A percentile compares a stretch with the other conserved stretches of the same genome.
These are phyloP conservation scores for Fusarium annulatum DNA, from an alignment of 2,329 filamentous ascomycete species.

Conservation along the genomic window DNA sequence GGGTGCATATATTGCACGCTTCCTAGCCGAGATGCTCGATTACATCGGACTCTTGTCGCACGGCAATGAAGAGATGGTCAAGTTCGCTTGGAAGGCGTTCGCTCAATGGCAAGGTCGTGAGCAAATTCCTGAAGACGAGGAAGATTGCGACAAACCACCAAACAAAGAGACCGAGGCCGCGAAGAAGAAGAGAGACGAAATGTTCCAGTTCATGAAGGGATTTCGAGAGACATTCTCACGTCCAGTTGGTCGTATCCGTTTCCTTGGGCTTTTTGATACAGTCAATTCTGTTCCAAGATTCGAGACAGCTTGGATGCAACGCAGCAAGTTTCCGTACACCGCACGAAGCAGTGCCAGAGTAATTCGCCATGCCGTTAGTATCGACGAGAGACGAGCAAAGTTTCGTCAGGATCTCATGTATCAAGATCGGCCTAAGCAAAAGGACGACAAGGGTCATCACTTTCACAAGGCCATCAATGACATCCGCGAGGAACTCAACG, in stretches of 20 bases:
- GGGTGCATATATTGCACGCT: constrained; percentile 78
- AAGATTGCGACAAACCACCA: constrained; percentile 16
- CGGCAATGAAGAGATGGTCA: constrained; percentile 87
- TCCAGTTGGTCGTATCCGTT: constrained; percentile 77
- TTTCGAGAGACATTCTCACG: constrained; percentile 86
- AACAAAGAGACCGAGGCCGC: constrained; percentile 54
- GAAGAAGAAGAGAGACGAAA: constrained; percentile 59
- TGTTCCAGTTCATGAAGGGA: constrained; percentile 80
- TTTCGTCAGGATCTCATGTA: constrained; percentile 78
- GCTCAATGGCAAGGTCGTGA: constrained; percentile 75
- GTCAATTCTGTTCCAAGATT: constrained; percentile 85
- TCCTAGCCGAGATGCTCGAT: constrained; percentile 86
- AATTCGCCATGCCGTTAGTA: constrained; percentile 76
- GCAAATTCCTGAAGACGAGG: constrained; percentile 56
- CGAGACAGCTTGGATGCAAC: constrained; percentile 80
- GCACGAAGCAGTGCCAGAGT: constrained; percentile 67
- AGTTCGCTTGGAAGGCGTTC: constrained; percentile 87
- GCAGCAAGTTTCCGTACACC: constrained; percentile 79
- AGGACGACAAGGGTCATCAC: constrained; percentile 36
- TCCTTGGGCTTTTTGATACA: constrained; percentile 84
- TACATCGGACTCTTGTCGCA: constrained; percentile 82
- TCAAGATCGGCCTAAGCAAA: constrained; percentile 50
- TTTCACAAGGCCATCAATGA: constrained; percentile 42
- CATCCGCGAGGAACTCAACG: constrained; percentile 24
- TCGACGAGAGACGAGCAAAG: constrained; percentile 77